A percentile compares a stretch with the other conserved stretches of the same genome.
Conservation (phyloP, 2,329 filamentous ascomycete genomes). For the Colletotrichum nymphaeae region DNA sequence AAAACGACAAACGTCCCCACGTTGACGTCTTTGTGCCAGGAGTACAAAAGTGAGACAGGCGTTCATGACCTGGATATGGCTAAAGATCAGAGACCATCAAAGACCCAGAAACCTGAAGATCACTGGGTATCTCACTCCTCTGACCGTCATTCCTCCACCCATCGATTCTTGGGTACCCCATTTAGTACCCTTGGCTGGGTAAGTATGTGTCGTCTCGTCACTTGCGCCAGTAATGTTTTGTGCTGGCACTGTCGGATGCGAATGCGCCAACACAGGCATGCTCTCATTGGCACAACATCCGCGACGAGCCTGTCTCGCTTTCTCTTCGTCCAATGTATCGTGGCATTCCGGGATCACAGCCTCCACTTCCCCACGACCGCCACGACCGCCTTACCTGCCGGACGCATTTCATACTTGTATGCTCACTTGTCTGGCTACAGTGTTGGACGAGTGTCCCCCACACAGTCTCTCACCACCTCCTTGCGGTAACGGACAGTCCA, state of each 20-base stretch:
- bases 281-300: not conserved
- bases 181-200: not conserved
- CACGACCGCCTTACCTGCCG: not conserved
- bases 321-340: conserved; percentile 19
- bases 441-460: conserved; percentile 14
- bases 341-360: conserved; percentile 5
- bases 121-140: not conserved
- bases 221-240: conserved; percentile 1
- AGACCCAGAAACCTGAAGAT: conserved; percentile 17
- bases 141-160: conserved; percentile 19
- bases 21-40: conserved; percentile 27
- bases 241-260: conserved; percentile 16
- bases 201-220: conserved; percentile 19
- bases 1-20: conserved; percentile 27
- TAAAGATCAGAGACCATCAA: conserved; percentile 28
- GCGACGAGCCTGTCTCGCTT: not conserved
- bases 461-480: not conserved
- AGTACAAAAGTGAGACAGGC: conserved; percentile 4
- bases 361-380: conserved; percentile 12
- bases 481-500: conserved; percentile 14
- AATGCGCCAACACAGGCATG: not conserved
- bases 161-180: not conserved
- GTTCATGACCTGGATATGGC: conserved; percentile 5
- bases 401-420: not conserved
- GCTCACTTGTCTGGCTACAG: conserved; percentile 11